Evolutionary conservation across 2,329 filamentous ascomycete species (phyloP).

Genomic region (Colletotrichum acutatum): DNA sequence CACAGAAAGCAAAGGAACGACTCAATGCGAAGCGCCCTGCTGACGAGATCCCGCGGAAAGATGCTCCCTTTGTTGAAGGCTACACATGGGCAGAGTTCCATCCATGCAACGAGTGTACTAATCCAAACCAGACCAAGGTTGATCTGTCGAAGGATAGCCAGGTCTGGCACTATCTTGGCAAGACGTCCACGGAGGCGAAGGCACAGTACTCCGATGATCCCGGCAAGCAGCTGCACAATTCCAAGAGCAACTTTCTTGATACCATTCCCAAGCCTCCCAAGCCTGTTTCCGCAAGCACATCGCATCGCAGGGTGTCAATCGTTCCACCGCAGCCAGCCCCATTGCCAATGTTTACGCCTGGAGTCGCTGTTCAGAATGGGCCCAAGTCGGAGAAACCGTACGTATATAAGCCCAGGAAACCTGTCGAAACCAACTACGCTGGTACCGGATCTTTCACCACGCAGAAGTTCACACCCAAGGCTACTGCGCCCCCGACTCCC

Average conservation of each 20-base stretch:
- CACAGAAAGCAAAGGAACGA: conserved; percentile 70
- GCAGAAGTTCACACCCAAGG: conserved; percentile 48
- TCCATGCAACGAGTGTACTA: conserved; percentile 62
- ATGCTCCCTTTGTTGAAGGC: conserved; percentile 74
- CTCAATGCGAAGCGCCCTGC: conserved; percentile 73
- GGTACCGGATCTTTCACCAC: conserved; percentile 44
- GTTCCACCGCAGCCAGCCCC: conserved; percentile 33
- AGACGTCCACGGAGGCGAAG: conserved; percentile 87
- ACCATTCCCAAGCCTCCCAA: conserved; percentile 68
- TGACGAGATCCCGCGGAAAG: conserved; percentile 72
- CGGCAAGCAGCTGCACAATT: conserved; percentile 67
- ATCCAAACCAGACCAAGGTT: conserved; percentile 73
- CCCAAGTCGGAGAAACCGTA: conserved; percentile 59
- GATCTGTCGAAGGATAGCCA: conserved; percentile 78
- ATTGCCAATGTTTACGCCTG: conserved; percentile 9
- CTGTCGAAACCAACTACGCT: conserved; percentile 41
- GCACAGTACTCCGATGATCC: conserved; percentile 90
- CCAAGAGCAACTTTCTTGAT: conserved; percentile 78
- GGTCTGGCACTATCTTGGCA: conserved; percentile 90
- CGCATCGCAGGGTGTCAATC: conserved; percentile 34
- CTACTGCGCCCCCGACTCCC: conserved; percentile 41
- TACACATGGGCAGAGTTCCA: conserved; percentile 86
- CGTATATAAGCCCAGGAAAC: conserved; percentile 61
- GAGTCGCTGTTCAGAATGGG: conserved; percentile 6
- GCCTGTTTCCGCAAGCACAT: conserved; percentile 44